Evolutionary conservation across 495 filamentous ascomycete genomes (phyloP).

Genomic region (Aspergillus nidulans): DNA sequence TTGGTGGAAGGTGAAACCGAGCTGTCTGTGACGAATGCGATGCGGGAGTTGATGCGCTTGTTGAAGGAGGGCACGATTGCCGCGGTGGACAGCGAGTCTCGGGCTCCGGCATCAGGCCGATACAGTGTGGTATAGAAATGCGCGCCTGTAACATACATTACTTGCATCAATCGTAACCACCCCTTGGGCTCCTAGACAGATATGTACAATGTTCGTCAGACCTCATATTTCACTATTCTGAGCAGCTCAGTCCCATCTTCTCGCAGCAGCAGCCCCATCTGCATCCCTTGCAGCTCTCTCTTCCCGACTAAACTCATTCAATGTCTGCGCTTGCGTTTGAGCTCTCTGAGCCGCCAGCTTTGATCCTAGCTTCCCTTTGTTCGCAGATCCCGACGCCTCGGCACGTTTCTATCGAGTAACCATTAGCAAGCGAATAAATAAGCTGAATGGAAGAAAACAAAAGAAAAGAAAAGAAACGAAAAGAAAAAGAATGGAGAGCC

Average conservation of each 20-base stretch:
- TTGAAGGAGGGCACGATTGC: slow-evolving; percentile 91
- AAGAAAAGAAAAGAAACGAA: not conserved
- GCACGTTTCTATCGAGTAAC: slow-evolving; percentile 36
- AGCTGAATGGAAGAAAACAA: too few species aligned
- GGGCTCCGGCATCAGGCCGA: slow-evolving; percentile 75
- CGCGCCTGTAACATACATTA: slow-evolving; percentile 18
- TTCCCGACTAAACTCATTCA: slow-evolving; percentile 51
- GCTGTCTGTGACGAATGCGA: slow-evolving; percentile 82
- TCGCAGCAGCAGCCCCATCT: slow-evolving; percentile 47
- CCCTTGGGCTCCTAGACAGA: not conserved
- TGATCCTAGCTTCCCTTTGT: slow-evolving; percentile 53
- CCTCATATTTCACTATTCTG: not conserved
- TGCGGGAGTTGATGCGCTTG: slow-evolving; percentile 83
- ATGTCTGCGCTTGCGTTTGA: slow-evolving; percentile 56
- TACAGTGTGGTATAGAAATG: slow-evolving; percentile 74
- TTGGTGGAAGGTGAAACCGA: slow-evolving; percentile 97
- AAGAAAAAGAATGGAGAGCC: not conserved
- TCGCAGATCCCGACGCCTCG: slow-evolving; percentile 20
- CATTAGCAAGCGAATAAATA: slow-evolving; percentile 1
- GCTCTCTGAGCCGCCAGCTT: slow-evolving; percentile 64
- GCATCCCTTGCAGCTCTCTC: slow-evolving; percentile 55
- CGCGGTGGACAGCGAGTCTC: slow-evolving; percentile 76
- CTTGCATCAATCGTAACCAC: not conserved
- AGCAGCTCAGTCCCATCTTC: slow-evolving; percentile 46
- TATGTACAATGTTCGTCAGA: not conserved